A percentile compares a stretch with the other conserved stretches of the same genome.
phyloP scores from a whole-genome alignment of 2,329 filamentous ascomycete genomes.

The Pseudogymnoascus sp. region DNA sequence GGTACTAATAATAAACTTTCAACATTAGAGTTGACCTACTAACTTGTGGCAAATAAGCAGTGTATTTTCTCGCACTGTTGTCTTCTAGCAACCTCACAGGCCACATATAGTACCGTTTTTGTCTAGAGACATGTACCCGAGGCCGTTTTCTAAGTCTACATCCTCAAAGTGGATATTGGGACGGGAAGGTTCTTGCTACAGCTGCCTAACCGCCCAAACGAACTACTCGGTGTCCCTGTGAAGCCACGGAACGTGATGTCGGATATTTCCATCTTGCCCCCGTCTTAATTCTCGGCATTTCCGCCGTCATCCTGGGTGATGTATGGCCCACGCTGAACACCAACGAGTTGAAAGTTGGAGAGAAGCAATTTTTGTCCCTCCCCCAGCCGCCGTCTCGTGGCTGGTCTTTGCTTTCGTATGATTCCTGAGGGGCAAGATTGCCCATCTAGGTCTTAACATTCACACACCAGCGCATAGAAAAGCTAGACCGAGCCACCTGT shows the following conservation, averaged over 20 bases:
- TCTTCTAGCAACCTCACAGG: background rate
- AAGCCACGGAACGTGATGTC: constrained; percentile 44
- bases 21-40: background rate
- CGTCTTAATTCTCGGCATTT: constrained; percentile 40
- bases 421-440: constrained; percentile 34
- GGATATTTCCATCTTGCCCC: constrained; percentile 41
- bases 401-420: constrained; percentile 40
- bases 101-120: background rate
- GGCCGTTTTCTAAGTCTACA: constrained; percentile 23
- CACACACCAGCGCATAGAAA: constrained; percentile 35
- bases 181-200: constrained; percentile 43
- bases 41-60: background rate
- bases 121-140: constrained; percentile 8
- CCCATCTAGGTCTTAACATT: constrained; percentile 53
- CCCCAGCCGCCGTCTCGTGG: constrained; percentile 48
- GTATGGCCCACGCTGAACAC: constrained; percentile 33
- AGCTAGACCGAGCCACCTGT: background rate
- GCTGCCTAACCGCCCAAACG: constrained; percentile 29
- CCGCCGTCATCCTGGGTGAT: constrained; percentile 43
- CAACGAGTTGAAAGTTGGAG: constrained; percentile 41
- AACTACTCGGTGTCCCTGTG: constrained; percentile 36
- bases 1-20: background rate
- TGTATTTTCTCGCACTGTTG: background rate
- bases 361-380: constrained; percentile 40
- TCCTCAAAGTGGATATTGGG: constrained; percentile 41